phyloP scores from a whole-genome alignment of 2,329 filamentous ascomycete genomes.

The Neodidymelliopsis sp. region DNA sequence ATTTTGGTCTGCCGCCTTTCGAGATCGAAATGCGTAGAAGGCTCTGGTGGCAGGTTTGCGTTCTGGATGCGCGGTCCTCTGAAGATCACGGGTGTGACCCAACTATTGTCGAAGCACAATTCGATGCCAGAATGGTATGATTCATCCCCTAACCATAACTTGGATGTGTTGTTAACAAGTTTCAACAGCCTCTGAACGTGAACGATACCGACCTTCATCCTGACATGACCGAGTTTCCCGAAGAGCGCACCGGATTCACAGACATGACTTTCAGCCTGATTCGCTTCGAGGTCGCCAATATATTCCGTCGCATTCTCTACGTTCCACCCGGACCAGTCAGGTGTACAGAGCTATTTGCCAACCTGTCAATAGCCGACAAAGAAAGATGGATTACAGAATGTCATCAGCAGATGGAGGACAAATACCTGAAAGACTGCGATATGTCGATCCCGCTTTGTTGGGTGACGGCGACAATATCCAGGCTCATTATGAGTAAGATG shows the following conservation, averaged over 20 bases:
- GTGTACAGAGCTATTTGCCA: conserved; percentile 53
- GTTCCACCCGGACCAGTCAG: conserved; percentile 53
- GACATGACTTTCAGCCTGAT: conserved; percentile 65
- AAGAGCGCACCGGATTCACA: conserved; percentile 61
- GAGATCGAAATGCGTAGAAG: conserved; percentile 67
- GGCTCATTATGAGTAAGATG: conserved; percentile 79
- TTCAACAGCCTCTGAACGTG: conserved; percentile 59
- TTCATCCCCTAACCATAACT: neutral
- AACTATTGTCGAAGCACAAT: conserved; percentile 64
- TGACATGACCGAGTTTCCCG: conserved; percentile 57
- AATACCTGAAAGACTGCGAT: conserved; percentile 61
- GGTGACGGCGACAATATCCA: conserved; percentile 71
- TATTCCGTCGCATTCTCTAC: conserved; percentile 56
- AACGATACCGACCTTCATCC: conserved; percentile 62
- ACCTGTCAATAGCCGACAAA: conserved; percentile 56
- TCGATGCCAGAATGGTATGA: conserved; percentile 63
- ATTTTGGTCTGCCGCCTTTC: conserved; percentile 64
- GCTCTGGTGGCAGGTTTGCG: conserved; percentile 66
- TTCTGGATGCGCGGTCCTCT: conserved; percentile 66
- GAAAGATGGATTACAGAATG: conserved; percentile 60
- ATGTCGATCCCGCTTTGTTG: conserved; percentile 68
- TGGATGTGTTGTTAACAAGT: conserved; percentile 12
- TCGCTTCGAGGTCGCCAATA: conserved; percentile 60
- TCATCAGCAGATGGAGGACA: conserved; percentile 56
- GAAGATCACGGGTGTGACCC: conserved; percentile 71